These are phyloP conservation scores for Raffaelea arxii DNA, from an alignment of 2,329 filamentous ascomycete species.

Conservation along the genomic window DNA sequence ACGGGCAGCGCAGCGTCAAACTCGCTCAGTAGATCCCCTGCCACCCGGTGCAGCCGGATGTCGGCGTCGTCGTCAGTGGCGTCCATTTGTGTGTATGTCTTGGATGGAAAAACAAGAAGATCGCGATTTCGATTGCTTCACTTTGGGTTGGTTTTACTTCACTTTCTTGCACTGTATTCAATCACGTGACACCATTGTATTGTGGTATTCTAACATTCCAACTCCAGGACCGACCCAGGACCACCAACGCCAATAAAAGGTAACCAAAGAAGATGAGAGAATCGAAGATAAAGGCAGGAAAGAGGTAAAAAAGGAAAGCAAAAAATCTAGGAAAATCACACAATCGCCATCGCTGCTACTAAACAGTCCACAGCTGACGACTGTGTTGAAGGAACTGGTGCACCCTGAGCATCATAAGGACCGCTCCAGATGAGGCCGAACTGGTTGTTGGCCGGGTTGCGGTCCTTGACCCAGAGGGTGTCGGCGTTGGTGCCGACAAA, in stretches of 20 bases:
- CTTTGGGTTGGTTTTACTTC: too few species aligned
- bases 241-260: too few species aligned
- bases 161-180: too few species aligned
- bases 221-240: too few species aligned
- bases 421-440: slow-evolving; percentile 59
- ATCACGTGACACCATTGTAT: too few species aligned
- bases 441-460: slow-evolving; percentile 32
- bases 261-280: too few species aligned
- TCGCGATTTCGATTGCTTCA: too few species aligned
- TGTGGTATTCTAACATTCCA: too few species aligned
- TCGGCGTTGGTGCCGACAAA: slow-evolving; percentile 55
- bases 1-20: slow-evolving; percentile 42
- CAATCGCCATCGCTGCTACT: slow-evolving; percentile 43
- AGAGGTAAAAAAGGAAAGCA: not conserved
- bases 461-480: slow-evolving; percentile 53
- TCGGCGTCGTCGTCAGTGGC: slow-evolving; percentile 50
- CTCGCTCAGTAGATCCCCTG: slow-evolving; percentile 48
- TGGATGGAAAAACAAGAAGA: too few species aligned
- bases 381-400: slow-evolving; percentile 48
- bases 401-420: slow-evolving; percentile 31
- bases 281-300: not conserved
- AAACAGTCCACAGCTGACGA: slow-evolving; percentile 57
- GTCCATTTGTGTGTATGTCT: slow-evolving; percentile 44
- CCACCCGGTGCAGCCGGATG: slow-evolving; percentile 51
- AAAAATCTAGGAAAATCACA: not conserved